Percentiles rank a stretch among this genome's conserved stretches.
phyloP scores from a whole-genome alignment of 1,284 basidiomycete species.

The Rhodotorula sp. region DNA sequence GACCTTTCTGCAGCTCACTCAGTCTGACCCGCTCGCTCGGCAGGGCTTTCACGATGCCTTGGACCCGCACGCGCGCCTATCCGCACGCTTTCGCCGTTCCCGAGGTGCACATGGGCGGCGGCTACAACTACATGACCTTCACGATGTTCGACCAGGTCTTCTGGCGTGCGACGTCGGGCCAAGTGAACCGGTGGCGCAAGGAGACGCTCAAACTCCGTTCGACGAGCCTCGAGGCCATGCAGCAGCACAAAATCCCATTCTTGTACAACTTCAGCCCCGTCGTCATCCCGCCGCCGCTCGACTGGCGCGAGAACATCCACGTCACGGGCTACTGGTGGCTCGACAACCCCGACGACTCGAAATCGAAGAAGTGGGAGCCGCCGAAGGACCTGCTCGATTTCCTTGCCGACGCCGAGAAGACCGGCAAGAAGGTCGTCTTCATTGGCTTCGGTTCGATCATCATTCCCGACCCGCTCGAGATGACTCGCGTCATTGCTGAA shows the following conservation, averaged over 20 bases:
- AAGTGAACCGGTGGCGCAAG: constrained; percentile 91
- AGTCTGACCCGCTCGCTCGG: background rate
- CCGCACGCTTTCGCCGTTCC: constrained; percentile 98
- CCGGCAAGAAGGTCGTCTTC: constrained; percentile 87
- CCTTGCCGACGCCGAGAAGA: constrained; percentile 69
- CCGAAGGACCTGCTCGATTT: constrained; percentile 76
- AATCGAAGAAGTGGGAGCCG: constrained; percentile 72
- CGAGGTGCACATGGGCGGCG: constrained; percentile 87
- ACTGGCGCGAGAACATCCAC: constrained; percentile 98
- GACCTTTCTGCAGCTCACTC: background rate
- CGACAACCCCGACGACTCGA: constrained; percentile 78
- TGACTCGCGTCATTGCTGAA: constrained; percentile 86
- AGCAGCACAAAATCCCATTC: constrained; percentile 94
- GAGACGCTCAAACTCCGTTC: constrained; percentile 70
- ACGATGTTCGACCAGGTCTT: constrained; percentile 91
- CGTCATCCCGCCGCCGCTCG: constrained; percentile 82
- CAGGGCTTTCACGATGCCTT: constrained; percentile 69
- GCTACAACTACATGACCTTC: constrained; percentile 90
- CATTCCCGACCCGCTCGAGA: constrained; percentile 85
- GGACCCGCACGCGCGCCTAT: constrained; percentile 74
- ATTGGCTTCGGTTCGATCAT: constrained; percentile 98
- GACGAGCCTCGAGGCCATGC: constrained; percentile 88
- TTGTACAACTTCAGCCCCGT: constrained; percentile 78
- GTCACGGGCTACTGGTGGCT: constrained; percentile 97
- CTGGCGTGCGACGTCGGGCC: constrained; percentile 88